A percentile compares a stretch with the other conserved stretches of the same genome.
Conservation (phyloP, 2,329 filamentous ascomycete species). For the Xylaria sp. region DNA sequence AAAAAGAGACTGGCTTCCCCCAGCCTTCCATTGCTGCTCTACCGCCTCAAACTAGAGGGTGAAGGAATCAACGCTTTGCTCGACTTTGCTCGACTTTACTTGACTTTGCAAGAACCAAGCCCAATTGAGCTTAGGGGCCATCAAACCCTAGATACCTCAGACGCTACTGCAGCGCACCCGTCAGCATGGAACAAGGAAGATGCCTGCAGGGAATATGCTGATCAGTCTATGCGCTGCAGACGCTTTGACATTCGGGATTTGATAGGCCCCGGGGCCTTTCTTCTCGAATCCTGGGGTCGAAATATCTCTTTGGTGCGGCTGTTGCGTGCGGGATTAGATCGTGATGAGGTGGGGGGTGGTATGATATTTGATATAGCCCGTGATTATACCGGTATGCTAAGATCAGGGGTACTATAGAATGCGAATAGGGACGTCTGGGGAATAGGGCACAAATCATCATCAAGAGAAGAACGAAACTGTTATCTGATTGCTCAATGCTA, state of each 20-base stretch:
- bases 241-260: slow-evolving; percentile 21
- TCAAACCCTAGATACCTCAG: neutral
- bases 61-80: neutral
- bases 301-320: neutral
- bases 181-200: slow-evolving; percentile 5
- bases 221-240: slow-evolving; percentile 27
- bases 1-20: neutral
- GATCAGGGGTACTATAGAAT: neutral
- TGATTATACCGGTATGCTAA: neutral
- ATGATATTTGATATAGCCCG: neutral
- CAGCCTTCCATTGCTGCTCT: neutral
- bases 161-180: slow-evolving; percentile 6
- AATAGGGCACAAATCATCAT: neutral
- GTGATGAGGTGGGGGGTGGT: neutral
- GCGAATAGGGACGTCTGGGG: neutral
- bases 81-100: neutral
- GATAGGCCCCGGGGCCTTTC: neutral
- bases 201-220: slow-evolving; percentile 11
- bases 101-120: neutral
- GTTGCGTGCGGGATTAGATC: neutral
- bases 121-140: neutral
- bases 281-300: slow-evolving; percentile 1
- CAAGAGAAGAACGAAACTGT: neutral
- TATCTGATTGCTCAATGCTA: slow-evolving; percentile 2
- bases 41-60: neutral